Base-by-base conservation (phyloP, 257 asterid species). In the Buddleja alternifolia region DNA sequence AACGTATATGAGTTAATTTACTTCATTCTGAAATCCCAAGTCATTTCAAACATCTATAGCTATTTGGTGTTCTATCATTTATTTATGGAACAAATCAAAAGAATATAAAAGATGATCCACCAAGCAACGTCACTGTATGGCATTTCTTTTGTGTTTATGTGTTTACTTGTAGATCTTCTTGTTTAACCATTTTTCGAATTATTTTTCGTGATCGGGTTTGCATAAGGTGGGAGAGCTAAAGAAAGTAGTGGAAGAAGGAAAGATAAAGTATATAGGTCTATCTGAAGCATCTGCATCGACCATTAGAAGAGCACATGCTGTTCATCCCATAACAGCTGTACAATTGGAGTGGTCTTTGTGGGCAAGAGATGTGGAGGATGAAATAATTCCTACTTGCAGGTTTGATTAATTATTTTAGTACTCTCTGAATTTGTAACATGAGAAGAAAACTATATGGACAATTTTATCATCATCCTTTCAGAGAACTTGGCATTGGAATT, bases 261-360 rank as follows among this genome's bases (percentile, higher is more conserved):
- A 80, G 59, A 76, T 82, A 48, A 85, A 82, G 75, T 78, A 82
- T 40, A 73, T 82, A 39, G 90, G 90, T 42, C 77, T 85, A 44
- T 85, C 90, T 0, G 90, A 80, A 80, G 88, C 90, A 4, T 82
- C 88, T 0, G 77, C 80, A 56, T 77, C 88, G 4, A 80, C 90
- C 10, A 84, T 84, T 48, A 78, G 87, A 77, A 82, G 90, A 63
- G 90, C 90, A 3, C 88, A 85, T 61, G 85, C 78, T 12, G 84
- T 85, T 63, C 90, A 85, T 68, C 86, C 88, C 5, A 68, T 85
- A 48, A 75, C 90, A 21, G 88, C 86, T 0, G 67, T 85, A 3
- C 90, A 85, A 51, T 54, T 74, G 24, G 90, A 82, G 61, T 85
- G 88, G 88, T 82, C 88, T 5, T 25, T 85, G 58, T 82, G 86